Evolutionary conservation across 495 filamentous ascomycete genomes (phyloP).

Genomic region (Hypomontagnella monticulosa): DNA sequence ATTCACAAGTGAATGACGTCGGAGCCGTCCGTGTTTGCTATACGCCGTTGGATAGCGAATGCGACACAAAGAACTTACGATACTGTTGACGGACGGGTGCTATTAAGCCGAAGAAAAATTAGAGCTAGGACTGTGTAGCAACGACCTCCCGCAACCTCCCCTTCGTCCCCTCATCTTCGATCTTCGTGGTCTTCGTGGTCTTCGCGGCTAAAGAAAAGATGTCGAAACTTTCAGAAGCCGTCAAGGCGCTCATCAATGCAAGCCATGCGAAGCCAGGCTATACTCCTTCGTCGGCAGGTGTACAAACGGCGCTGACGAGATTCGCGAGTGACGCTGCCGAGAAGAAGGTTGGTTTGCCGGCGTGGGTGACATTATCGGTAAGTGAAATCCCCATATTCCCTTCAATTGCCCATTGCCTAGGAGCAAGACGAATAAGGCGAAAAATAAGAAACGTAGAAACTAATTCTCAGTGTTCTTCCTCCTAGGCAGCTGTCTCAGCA

Average conservation of each 20-base stretch:
- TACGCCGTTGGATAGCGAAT: conserved; percentile 7
- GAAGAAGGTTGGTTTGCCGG: conserved; percentile 52
- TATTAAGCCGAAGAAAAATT: conserved; percentile 10
- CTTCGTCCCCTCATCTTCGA: background rate
- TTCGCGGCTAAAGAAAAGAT: conserved; percentile 49
- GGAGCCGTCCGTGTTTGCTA: conserved; percentile 6
- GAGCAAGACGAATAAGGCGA: background rate
- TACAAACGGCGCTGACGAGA: conserved; percentile 64
- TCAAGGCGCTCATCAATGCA: conserved; percentile 78
- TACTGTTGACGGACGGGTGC: conserved; percentile 7
- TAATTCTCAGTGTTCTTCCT: conserved; percentile 16
- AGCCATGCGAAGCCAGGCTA: conserved; percentile 72
- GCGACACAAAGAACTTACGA: conserved; percentile 9
- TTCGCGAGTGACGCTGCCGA: conserved; percentile 61
- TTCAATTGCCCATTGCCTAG: background rate
- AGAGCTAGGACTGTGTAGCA: background rate
- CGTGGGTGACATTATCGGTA: conserved; percentile 48
- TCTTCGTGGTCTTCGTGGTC: background rate
- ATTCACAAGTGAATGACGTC: conserved; percentile 26
- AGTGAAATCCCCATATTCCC: conserved; percentile 4
- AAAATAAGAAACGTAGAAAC: background rate
- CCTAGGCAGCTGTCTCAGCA: conserved; percentile 74
- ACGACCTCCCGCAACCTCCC: background rate
- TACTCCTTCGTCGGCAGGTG: conserved; percentile 59
- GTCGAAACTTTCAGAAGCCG: conserved; percentile 72